phyloP scores from a whole-genome alignment of 352 stramenopile genomes.

The Pythium vanterpoolii region DNA sequence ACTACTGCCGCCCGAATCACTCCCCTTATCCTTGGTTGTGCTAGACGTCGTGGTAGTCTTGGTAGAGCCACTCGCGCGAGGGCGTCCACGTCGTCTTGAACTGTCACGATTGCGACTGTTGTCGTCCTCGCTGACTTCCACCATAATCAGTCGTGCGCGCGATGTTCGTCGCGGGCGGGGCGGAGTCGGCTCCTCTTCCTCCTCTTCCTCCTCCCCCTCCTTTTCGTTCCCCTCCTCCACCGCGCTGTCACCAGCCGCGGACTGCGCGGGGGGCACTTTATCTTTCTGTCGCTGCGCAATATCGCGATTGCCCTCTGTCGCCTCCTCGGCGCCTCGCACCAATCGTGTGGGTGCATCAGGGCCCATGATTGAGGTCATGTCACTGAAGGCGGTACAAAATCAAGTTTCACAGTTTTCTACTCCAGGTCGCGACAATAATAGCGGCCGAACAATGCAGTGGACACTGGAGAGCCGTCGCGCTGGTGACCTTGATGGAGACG shows the following conservation, averaged over 20 bases:
- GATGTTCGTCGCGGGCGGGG: not conserved
- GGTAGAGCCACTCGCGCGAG: not conserved
- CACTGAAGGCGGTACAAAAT: slow-evolving; percentile 6
- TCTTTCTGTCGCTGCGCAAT: not conserved
- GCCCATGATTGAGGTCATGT: slow-evolving; percentile 2
- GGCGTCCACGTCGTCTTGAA: slow-evolving; percentile 1
- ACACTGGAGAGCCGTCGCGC: not conserved
- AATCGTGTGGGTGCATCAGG: not conserved
- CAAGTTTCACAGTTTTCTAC: slow-evolving; percentile 2
- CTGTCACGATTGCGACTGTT: not conserved
- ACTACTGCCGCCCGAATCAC: not conserved
- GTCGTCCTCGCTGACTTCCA: slow-evolving; percentile 4
- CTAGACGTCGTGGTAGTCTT: not conserved
- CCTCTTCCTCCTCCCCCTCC: slow-evolving; percentile 19
- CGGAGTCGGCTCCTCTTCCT: slow-evolving; percentile 28
- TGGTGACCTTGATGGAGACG: too few relatives aligned
- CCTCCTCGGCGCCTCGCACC: not conserved
- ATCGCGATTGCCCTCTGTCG: not conserved
- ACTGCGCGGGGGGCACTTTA: not conserved
- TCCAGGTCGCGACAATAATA: not conserved
- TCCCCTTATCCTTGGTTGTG: slow-evolving; percentile 3
- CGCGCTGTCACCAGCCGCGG: not conserved
- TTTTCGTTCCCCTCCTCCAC: not conserved
- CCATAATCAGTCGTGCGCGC: slow-evolving; percentile 1
- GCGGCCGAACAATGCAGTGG: not conserved